Percentiles rank a stretch among this genome's conserved stretches.
Conservation (phyloP, 1,284 basidiomycete species). For the Sanguinoderma infundibulare region DNA sequence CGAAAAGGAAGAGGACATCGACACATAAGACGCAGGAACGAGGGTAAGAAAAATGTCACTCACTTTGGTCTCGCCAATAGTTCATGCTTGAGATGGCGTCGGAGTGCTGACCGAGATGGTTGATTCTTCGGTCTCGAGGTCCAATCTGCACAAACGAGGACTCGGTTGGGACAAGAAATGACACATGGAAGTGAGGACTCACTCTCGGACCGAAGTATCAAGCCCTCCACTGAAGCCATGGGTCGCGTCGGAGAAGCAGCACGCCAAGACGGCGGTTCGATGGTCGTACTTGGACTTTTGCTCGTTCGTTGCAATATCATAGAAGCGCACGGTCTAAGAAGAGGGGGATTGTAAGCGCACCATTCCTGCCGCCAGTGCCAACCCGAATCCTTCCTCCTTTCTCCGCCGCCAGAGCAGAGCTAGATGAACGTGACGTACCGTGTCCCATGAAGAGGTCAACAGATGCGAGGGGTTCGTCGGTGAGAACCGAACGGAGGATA, state of each 20-base stretch:
- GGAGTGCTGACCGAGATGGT: constrained; percentile 68
- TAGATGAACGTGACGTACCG: constrained; percentile 53
- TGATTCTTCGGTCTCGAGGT: constrained; percentile 65
- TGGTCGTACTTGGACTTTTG: constrained; percentile 80
- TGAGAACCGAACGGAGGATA: constrained; percentile 84
- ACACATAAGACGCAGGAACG: background rate
- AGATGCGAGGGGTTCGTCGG: constrained; percentile 77
- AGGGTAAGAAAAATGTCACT: constrained; percentile 28
- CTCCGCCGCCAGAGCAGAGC: background rate
- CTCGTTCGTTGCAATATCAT: constrained; percentile 67
- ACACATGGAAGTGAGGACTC: constrained; percentile 30
- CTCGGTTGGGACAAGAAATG: background rate
- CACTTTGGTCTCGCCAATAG: constrained; percentile 58
- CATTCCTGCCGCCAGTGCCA: background rate
- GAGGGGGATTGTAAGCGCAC: background rate
- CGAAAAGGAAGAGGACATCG: constrained; percentile 7
- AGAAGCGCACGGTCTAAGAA: constrained; percentile 71
- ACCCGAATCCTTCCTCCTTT: background rate
- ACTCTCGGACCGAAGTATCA: constrained; percentile 78
- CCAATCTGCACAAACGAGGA: constrained; percentile 50
- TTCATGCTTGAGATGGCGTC: constrained; percentile 69
- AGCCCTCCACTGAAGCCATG: constrained; percentile 77
- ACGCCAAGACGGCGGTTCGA: constrained; percentile 73
- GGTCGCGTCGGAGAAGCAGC: constrained; percentile 65
- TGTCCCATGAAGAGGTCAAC: constrained; percentile 88